Conservation (phyloP, 441 rosid genomes). For the Erodium chrysanthum region DNA sequence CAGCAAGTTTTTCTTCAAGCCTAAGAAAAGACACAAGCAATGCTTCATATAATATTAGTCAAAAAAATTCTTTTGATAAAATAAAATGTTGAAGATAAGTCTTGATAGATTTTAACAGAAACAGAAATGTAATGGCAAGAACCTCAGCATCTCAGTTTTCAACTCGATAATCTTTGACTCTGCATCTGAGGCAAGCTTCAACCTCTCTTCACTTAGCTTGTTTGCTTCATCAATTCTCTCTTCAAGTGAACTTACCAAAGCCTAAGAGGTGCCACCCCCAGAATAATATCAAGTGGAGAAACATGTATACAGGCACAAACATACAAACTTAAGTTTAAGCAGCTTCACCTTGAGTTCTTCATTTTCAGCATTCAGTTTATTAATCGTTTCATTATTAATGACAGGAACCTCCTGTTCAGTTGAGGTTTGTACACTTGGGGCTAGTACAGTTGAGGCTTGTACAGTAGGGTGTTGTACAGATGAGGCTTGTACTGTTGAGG, state of each 20-base stretch:
- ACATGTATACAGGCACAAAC: neutral
- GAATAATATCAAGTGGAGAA: slow-evolving; percentile 13
- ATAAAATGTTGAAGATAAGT: slow-evolving; percentile 5
- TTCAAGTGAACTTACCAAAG: slow-evolving; percentile 6
- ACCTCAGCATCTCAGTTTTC: slow-evolving; percentile 85
- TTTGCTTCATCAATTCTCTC: slow-evolving; percentile 50
- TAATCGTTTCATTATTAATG: slow-evolving; percentile 39
- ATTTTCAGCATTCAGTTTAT: slow-evolving; percentile 68
- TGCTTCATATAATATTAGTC: slow-evolving; percentile 12
- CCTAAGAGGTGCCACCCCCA: slow-evolving; percentile 33
- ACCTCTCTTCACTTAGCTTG: slow-evolving; percentile 69
- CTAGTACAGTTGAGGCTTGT: slow-evolving; percentile 35
- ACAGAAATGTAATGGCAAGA: slow-evolving; percentile 13
- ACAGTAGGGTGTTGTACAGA: slow-evolving; percentile 18
- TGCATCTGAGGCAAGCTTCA: slow-evolving; percentile 59
- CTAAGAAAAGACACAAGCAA: slow-evolving; percentile 31
- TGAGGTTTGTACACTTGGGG: slow-evolving; percentile 30
- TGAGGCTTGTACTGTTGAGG: neutral
- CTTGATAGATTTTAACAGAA: neutral
- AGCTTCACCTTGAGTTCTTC: slow-evolving; percentile 65
- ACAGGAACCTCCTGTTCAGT: slow-evolving; percentile 45
- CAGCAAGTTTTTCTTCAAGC: slow-evolving; percentile 73
- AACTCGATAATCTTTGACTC: slow-evolving; percentile 73
- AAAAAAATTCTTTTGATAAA: neutral
- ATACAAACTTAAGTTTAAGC: neutral